phyloP scores from a whole-genome alignment of 2,329 filamentous ascomycete genomes.

The Fusarium sp. region DNA sequence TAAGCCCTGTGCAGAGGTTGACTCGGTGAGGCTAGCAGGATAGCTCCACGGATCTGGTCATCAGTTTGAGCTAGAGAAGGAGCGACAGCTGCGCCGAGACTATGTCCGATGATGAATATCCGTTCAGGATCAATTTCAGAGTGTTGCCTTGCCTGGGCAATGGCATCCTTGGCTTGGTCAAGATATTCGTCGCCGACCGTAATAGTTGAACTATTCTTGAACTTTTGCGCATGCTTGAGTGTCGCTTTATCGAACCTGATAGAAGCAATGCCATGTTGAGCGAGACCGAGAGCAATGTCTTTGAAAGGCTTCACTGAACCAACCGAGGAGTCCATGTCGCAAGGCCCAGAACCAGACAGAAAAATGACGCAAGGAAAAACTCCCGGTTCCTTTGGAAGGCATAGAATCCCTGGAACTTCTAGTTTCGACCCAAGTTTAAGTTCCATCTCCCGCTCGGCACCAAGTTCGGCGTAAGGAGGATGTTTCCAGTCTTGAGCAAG shows the following conservation, averaged over 20 bases:
- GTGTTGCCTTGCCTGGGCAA: background rate
- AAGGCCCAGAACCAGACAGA: slow-evolving; percentile 9
- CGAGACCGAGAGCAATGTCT: slow-evolving; percentile 5
- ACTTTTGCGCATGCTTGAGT: background rate
- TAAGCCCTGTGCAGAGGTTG: background rate
- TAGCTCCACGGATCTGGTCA: background rate
- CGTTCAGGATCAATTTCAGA: background rate
- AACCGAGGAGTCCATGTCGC: background rate
- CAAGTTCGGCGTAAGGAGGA: background rate
- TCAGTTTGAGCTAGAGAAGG: background rate
- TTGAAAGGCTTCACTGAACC: slow-evolving; percentile 5
- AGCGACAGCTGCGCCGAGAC: background rate
- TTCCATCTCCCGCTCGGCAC: background rate
- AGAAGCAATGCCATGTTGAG: background rate
- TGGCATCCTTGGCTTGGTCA: slow-evolving; percentile 2
- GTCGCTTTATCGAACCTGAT: slow-evolving; percentile 8
- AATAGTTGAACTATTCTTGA: background rate
- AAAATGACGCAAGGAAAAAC: slow-evolving; percentile 5
- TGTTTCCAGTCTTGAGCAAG: background rate
- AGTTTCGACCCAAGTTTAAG: background rate
- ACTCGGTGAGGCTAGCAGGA: background rate
- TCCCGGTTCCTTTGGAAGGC: background rate
- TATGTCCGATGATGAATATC: slow-evolving; percentile 8
- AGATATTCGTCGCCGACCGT: slow-evolving; percentile 1
- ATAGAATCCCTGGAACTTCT: background rate